Conservation (phyloP, 1,284 basidiomycete species). For the Vanrija sp. region DNA sequence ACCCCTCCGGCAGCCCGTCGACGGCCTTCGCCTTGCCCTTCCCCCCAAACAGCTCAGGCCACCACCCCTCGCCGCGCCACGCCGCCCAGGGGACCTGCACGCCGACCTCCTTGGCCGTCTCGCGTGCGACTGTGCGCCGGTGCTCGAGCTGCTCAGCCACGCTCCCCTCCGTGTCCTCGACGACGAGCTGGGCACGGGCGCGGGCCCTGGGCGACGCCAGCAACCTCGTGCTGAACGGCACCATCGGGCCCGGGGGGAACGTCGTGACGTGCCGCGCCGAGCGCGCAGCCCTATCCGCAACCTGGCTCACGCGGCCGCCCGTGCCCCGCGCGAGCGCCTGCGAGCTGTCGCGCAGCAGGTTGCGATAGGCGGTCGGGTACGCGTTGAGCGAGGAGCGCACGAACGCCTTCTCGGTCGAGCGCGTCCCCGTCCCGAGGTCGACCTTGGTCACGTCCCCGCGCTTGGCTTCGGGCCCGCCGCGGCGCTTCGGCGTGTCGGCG, state of each 20-base stretch:
- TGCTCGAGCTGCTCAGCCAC: background rate
- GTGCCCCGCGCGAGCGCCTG: background rate
- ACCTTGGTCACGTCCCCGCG: background rate
- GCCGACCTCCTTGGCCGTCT: conserved; percentile 7
- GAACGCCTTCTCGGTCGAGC: conserved; percentile 1
- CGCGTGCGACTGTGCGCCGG: background rate
- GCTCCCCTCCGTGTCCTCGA: background rate
- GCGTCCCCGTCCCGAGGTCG: background rate
- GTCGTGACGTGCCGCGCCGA: background rate
- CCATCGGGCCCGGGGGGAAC: conserved; percentile 26
- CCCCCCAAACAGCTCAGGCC: conserved; percentile 31
- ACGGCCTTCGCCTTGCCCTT: conserved; percentile 29
- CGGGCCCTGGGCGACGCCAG: conserved; percentile 1
- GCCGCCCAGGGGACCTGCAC: conserved; percentile 29
- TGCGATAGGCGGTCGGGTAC: conserved; percentile 10
- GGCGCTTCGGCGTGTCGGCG: background rate
- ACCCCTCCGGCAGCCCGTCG: conserved; percentile 13
- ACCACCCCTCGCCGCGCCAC: conserved; percentile 48
- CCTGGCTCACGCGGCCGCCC: background rate
- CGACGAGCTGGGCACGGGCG: background rate
- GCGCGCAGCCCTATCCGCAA: background rate
- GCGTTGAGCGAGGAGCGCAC: conserved; percentile 1
- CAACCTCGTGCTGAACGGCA: conserved; percentile 31
- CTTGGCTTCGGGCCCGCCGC: background rate
- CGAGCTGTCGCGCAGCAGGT: conserved; percentile 4